Evolutionary conservation across 2,329 filamentous ascomycete species (phyloP), one percentile per base, ranked within the genome.

Genomic region (Beauveria medogensis): DNA sequence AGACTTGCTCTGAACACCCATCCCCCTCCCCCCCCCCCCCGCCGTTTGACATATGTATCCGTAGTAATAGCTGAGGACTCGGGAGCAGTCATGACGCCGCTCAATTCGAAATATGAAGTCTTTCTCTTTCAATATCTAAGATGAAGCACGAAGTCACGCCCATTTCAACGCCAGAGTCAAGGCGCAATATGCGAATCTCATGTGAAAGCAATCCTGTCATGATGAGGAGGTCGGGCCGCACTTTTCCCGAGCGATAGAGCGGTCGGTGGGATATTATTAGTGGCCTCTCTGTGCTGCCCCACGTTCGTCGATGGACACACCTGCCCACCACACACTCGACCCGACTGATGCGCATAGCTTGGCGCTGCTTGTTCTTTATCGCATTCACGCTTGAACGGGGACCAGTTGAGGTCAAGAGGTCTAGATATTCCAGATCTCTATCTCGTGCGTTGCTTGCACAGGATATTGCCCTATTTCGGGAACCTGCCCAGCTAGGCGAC

Each of bases 401-500:
- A 40, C 16, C 14, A 59, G 34, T 26, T 18, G 37, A 22, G 47
- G 41, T 10, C 41, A 47, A 47, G 50, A 52, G 12, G 14, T 47
- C 20, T 20, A 16, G 18, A 28, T 46, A 20, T 20, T 3, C 3
- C 8, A n/a, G 14, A 18, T 43, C 24, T 24, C 12, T 22, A 53
- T 51, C 46, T 53, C 47, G 26, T 47, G 48, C 41, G 26, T 20
- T 40, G 7, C 46, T 44, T 20, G 48, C 50, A 52, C 37, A 43
- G 20, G 26, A 59, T 53, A 46, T 10, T 20, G 22, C 26, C 24
- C 24, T 34, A 22, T 22, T 26, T 14, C 56, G 41, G 48, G 37
- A 51, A 34, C 24, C n/a, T 52, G 63, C 62, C 62, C 64, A 62
- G 63, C 63, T 64, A 71, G 68, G 65, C 69, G 70, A 65, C 69